Conservation (phyloP, 2,329 filamentous ascomycete species). For the Fusarium keratoplasticum region DNA sequence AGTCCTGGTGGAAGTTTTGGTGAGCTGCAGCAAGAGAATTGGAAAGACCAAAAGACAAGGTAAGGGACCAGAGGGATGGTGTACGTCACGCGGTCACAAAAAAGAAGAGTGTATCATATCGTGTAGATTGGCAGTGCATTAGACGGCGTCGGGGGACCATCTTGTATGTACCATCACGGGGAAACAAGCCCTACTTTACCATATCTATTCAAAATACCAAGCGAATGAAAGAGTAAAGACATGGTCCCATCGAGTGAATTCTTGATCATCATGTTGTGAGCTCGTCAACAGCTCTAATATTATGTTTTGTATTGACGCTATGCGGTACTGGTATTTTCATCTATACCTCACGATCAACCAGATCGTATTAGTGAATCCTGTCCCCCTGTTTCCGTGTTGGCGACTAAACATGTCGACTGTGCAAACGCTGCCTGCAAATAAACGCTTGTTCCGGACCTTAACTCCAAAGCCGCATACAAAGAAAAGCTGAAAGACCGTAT, state of each 20-base stretch:
- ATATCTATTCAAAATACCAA: slow-evolving; percentile 43
- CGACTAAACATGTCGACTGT: slow-evolving; percentile 8
- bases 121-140: slow-evolving; percentile 59
- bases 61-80: slow-evolving; percentile 26
- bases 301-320: slow-evolving; percentile 21
- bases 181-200: slow-evolving; percentile 47
- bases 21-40: slow-evolving; percentile 40
- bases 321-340: slow-evolving; percentile 31
- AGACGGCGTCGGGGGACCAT: slow-evolving; percentile 56
- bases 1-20: slow-evolving; percentile 64
- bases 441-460: slow-evolving; percentile 26
- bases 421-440: slow-evolving; percentile 27
- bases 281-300: slow-evolving; percentile 12
- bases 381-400: slow-evolving; percentile 13
- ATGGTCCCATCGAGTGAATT: too few species aligned
- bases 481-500: slow-evolving; percentile 2
- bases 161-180: slow-evolving; percentile 50
- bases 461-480: slow-evolving; percentile 25
- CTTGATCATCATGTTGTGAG: not conserved
- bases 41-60: slow-evolving; percentile 16
- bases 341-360: slow-evolving; percentile 18
- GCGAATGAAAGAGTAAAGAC: slow-evolving; percentile 34
- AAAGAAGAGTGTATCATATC: slow-evolving; percentile 54
- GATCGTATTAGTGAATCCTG: slow-evolving; percentile 24
- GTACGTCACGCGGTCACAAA: slow-evolving; percentile 31